Evolutionary conservation across 1,284 basidiomycete species (phyloP), one percentile per base, ranked within the genome.

Genomic region (Cryptococcus sp.): DNA sequence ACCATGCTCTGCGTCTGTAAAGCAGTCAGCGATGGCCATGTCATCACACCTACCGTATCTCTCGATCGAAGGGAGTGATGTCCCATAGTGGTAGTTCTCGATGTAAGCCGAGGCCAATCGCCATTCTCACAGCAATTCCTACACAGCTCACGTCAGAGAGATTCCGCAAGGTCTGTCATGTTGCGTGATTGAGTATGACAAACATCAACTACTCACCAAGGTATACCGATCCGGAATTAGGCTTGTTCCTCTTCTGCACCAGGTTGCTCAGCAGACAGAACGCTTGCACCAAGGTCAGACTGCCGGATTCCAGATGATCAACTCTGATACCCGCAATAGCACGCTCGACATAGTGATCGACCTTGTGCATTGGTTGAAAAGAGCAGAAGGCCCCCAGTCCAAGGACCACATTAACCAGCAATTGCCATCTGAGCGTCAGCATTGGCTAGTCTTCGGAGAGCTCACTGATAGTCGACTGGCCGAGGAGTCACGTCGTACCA

Each of bases 51-150:
- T 20, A 62, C 46, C 69, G 45, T 5, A 62, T 59, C 42, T 72
- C 70, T 6, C 68, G 65, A 55, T 72, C 68, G 23, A 70, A 72
- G 8, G 64, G 62, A 25, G 56, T 59, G 42, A 70, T 59, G 40
- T 57, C 53, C 61, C 65, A 65, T 11, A 60, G 23, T 1, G 67
- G 62, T 19, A 65, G 57, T 50, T 72, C 70, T 42, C 63, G 61
- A 48, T 72, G 70, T 48, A 72, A 50, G 1, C 70, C 70, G 7
- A 70, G 62, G 16, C 65, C 67, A 31, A 72, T 67, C 3, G 68
- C 68, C 65, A 72, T 67, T n/a, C 70, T 59, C 20, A 70, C 53
- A 0, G 68, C 70, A 15, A 70, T 70, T 16, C 68, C 67, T 35
- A 35, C 2, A 35, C 31, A 2, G 5, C 2, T 8, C 31, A 35